Conservation (phyloP, 345 rosid species). For the Combretum micranthum region DNA sequence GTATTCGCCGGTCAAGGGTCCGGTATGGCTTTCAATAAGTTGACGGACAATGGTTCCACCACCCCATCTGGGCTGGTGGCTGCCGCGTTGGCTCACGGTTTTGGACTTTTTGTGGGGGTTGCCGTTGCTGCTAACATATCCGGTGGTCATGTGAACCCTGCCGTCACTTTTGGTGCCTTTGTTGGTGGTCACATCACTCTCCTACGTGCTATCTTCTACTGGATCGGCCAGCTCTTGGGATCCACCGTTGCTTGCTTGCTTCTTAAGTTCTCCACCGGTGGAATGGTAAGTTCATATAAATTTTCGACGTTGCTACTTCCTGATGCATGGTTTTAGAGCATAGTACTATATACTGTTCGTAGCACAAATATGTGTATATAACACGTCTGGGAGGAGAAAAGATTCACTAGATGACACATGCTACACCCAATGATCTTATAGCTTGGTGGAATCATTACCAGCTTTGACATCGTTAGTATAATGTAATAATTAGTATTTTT, state of each 20-base stretch:
- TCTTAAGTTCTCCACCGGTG: constrained; percentile 67
- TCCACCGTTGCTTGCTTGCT: constrained; percentile 76
- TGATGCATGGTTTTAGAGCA: no score
- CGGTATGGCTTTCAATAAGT: constrained; percentile 85
- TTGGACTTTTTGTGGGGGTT: constrained; percentile 74
- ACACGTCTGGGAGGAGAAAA: no score
- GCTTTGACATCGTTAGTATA: no score
- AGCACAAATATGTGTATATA: no score
- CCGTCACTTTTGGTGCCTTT: constrained; percentile 85
- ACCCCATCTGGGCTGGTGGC: constrained; percentile 81
- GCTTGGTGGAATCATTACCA: no score
- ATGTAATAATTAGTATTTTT: no score
- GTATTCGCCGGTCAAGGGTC: constrained; percentile 93
- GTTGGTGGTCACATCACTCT: constrained; percentile 83
- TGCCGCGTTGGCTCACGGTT: constrained; percentile 72
- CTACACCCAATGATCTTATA: no score
- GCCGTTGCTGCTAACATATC: constrained; percentile 80
- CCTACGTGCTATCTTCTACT: constrained; percentile 78
- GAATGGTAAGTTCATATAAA: constrained; percentile 35
- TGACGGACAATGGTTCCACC: constrained; percentile 56
- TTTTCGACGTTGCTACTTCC: background rate
- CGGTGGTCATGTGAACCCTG: constrained; percentile 93
- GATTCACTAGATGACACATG: no score
- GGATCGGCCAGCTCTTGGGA: constrained; percentile 89
- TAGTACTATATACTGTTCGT: no score